Conservation (phyloP, 2,329 filamentous ascomycete species). For the Phyllosticta ampelicida region DNA sequence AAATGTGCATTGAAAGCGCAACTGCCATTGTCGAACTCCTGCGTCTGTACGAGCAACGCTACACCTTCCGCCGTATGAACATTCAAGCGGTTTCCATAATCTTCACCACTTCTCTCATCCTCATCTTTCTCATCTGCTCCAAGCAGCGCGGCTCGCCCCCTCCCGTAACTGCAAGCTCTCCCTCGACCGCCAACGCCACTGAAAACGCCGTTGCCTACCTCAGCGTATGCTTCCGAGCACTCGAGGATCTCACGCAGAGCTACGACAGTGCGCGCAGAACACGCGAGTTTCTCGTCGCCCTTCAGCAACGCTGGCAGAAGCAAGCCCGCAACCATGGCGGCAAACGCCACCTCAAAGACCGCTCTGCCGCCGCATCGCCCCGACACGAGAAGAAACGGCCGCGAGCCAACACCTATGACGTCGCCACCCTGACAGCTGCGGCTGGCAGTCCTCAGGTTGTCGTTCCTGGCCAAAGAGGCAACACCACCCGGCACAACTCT, state of each 20-base stretch:
- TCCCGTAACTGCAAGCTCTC: not conserved
- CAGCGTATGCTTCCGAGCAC: slow-evolving; percentile 10
- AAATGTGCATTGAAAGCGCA: slow-evolving; percentile 34
- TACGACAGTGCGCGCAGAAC: slow-evolving; percentile 8
- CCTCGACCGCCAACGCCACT: not conserved
- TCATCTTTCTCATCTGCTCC: slow-evolving; percentile 12
- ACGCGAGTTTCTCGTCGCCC: slow-evolving; percentile 8
- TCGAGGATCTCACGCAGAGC: slow-evolving; percentile 8
- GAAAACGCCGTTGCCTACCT: slow-evolving; percentile 8
- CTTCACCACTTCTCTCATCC: slow-evolving; percentile 11
- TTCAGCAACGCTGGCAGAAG: slow-evolving; percentile 8
- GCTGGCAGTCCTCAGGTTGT: not conserved
- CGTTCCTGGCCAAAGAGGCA: not conserved
- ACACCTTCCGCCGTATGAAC: slow-evolving; percentile 11
- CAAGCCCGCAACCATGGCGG: slow-evolving; percentile 2
- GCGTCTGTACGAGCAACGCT: slow-evolving; percentile 16
- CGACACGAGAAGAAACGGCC: slow-evolving; percentile 5
- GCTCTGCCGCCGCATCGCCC: not conserved
- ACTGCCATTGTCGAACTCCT: slow-evolving; percentile 29
- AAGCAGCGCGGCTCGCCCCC: slow-evolving; percentile 6
- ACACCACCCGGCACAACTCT: not conserved
- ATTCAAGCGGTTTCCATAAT: slow-evolving; percentile 12
- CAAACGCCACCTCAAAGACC: slow-evolving; percentile 5
- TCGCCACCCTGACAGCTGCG: not conserved
- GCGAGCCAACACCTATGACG: slow-evolving; percentile 6